phyloP scores from a whole-genome alignment of 2,329 filamentous ascomycete species.

The Aspergillus eucalypticola region DNA sequence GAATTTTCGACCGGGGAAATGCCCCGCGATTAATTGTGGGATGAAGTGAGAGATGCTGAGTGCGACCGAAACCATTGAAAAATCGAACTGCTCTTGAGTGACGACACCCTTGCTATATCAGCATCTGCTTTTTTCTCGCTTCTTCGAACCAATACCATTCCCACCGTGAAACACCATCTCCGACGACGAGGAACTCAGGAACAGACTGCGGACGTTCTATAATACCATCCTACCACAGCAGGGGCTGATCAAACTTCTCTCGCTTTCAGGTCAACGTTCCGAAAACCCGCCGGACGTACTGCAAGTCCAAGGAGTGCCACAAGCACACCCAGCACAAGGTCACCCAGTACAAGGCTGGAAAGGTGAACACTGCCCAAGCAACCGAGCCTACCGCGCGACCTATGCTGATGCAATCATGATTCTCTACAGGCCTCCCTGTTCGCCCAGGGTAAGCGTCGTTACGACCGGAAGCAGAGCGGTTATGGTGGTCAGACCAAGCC shows the following conservation, averaged over 20 bases:
- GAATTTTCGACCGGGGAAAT: neutral
- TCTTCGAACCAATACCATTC: neutral
- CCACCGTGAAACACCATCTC: neutral
- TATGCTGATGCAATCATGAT: constrained; percentile 25
- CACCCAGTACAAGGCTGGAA: constrained; percentile 96
- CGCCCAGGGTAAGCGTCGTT: constrained; percentile 99
- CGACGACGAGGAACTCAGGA: constrained; percentile 12
- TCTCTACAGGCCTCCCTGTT: constrained; percentile 74
- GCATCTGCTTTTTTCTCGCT: neutral
- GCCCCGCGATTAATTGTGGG: neutral
- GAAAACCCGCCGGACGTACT: constrained; percentile 96
- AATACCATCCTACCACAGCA: neutral
- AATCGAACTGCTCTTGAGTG: neutral
- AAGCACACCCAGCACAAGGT: constrained; percentile 92
- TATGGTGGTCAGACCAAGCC: constrained; percentile 99
- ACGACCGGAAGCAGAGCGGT: constrained; percentile 98
- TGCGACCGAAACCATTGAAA: neutral
- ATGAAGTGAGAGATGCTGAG: neutral
- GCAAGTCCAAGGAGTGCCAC: constrained; percentile 93
- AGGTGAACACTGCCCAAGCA: constrained; percentile 56
- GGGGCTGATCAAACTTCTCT: constrained; percentile 8
- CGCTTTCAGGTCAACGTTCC: constrained; percentile 84
- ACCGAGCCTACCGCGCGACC: constrained; percentile 19
- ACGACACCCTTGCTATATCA: neutral
- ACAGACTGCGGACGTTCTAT: neutral